phyloP scores from a whole-genome alignment of 2,329 filamentous ascomycete genomes.

The Talaromyces sp. region DNA sequence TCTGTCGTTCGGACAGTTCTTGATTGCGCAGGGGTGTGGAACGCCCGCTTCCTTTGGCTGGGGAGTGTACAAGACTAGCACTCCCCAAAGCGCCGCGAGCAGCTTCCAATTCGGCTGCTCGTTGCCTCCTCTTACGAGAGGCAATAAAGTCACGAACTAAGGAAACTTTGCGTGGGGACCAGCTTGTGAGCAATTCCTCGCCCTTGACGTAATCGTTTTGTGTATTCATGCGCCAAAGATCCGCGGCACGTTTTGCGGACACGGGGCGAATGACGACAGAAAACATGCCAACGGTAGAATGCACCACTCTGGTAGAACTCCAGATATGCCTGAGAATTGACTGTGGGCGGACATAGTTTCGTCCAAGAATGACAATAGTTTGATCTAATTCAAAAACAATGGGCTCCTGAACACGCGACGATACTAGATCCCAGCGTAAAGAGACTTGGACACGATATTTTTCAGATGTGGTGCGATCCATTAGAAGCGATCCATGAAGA shows the following conservation, averaged over 20 bases:
- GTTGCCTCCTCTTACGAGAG: constrained; percentile 67
- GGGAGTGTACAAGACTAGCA: constrained; percentile 36
- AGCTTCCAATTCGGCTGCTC: constrained; percentile 75
- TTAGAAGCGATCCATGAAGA: constrained; percentile 80
- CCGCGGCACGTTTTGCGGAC: constrained; percentile 84
- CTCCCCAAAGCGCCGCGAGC: constrained; percentile 44
- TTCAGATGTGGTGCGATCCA: constrained; percentile 91
- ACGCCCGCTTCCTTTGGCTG: constrained; percentile 32
- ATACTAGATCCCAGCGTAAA: constrained; percentile 79
- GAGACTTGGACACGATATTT: constrained; percentile 88
- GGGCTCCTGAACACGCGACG: constrained; percentile 77
- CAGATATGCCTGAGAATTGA: constrained; percentile 85
- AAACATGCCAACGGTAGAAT: constrained; percentile 82
- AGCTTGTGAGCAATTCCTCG: constrained; percentile 78
- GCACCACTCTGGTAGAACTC: constrained; percentile 79
- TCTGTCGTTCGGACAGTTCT: constrained; percentile 37
- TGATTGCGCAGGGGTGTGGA: constrained; percentile 35
- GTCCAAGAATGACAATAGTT: constrained; percentile 76
- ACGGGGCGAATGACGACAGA: constrained; percentile 80
- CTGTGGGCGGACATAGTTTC: constrained; percentile 78
- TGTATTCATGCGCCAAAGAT: constrained; percentile 95
- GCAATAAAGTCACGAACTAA: constrained; percentile 83
- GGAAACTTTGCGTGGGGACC: constrained; percentile 86
- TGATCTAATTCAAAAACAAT: constrained; percentile 83
- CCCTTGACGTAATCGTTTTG: constrained; percentile 94